Evolutionary conservation across 495 filamentous ascomycete genomes (phyloP).

Genomic region (Melanomma pulvis-pyrius): DNA sequence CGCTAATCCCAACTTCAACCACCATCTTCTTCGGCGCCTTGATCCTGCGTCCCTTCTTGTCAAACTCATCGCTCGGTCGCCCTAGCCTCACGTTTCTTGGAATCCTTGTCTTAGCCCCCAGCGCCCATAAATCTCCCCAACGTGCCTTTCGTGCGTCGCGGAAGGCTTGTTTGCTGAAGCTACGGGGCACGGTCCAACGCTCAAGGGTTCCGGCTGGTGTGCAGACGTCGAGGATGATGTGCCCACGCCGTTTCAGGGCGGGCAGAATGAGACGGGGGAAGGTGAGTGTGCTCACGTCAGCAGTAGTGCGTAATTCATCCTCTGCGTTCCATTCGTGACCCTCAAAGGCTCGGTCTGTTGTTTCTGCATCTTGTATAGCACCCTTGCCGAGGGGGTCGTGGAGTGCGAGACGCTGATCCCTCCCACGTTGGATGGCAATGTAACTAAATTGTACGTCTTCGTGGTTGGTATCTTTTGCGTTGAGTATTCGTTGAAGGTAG

Average conservation of each 20-base stretch:
- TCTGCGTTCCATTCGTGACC: slow-evolving; percentile 45
- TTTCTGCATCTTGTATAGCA: slow-evolving; percentile 43
- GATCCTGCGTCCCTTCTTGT: slow-evolving; percentile 32
- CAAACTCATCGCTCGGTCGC: slow-evolving; percentile 35
- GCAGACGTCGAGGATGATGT: slow-evolving; percentile 88
- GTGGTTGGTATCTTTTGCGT: slow-evolving; percentile 72
- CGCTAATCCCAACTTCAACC: slow-evolving; percentile 26
- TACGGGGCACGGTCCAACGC: slow-evolving; percentile 87
- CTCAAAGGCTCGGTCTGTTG: slow-evolving; percentile 48
- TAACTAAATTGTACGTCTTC: slow-evolving; percentile 92
- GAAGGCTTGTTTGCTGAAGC: slow-evolving; percentile 77
- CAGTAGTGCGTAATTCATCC: slow-evolving; percentile 51
- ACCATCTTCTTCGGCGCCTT: slow-evolving; percentile 35
- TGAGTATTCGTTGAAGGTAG: slow-evolving; percentile 79
- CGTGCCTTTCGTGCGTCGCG: slow-evolving; percentile 84
- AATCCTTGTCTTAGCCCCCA: slow-evolving; percentile 87
- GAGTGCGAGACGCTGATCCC: slow-evolving; percentile 41
- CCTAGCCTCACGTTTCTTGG: slow-evolving; percentile 64
- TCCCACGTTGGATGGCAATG: slow-evolving; percentile 79
- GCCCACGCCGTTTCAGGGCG: slow-evolving; percentile 82
- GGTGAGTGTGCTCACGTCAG: slow-evolving; percentile 57
- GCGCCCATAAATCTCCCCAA: slow-evolving; percentile 96
- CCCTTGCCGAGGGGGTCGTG: slow-evolving; percentile 29
- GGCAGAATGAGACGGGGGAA: slow-evolving; percentile 78
- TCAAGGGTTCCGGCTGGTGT: slow-evolving; percentile 86